phyloP scores from a whole-genome alignment of 345 rosid species.

The Eucalyptus dawsonii region DNA sequence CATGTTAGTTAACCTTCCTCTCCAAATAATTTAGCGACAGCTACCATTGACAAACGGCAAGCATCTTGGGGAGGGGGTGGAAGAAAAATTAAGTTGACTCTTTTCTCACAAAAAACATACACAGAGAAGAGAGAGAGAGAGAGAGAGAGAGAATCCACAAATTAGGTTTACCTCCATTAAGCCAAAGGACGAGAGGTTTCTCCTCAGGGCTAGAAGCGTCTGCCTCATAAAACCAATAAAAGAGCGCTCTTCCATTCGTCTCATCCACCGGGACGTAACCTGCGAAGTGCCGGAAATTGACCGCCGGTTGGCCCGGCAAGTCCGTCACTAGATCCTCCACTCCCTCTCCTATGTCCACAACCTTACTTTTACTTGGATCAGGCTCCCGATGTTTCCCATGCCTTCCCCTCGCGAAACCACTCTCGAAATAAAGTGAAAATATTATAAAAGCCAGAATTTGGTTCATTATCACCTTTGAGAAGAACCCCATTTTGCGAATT shows the following conservation, averaged over 20 bases:
- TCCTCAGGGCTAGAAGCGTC: constrained; percentile 24
- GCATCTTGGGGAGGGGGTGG: neutral
- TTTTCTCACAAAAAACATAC: neutral
- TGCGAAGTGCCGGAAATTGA: constrained; percentile 54
- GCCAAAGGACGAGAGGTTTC: constrained; percentile 87
- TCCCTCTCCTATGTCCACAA: neutral
- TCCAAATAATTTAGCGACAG: neutral
- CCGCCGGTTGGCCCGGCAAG: constrained; percentile 61
- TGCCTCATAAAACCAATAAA: constrained; percentile 90
- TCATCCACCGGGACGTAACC: constrained; percentile 68
- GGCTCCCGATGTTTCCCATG: neutral
- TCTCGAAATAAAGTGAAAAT: neutral
- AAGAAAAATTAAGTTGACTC: neutral
- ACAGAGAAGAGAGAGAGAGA: neutral
- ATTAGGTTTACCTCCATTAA: constrained; percentile 69
- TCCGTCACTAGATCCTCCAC: constrained; percentile 33
- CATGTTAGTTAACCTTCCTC: neutral
- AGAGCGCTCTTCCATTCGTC: constrained; percentile 54
- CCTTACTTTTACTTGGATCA: neutral
- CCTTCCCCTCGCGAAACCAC: constrained; percentile 2
- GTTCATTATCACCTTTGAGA: neutral
- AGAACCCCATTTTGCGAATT: neutral
- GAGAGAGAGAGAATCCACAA: neutral
- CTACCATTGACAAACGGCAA: neutral
- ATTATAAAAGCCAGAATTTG: neutral